Percentiles rank a stretch among this genome's conserved stretches.
Evolutionary conservation across 192 early-diverging fungal genomes (phyloP).

Genomic region (Linnemannia zychae): DNA sequence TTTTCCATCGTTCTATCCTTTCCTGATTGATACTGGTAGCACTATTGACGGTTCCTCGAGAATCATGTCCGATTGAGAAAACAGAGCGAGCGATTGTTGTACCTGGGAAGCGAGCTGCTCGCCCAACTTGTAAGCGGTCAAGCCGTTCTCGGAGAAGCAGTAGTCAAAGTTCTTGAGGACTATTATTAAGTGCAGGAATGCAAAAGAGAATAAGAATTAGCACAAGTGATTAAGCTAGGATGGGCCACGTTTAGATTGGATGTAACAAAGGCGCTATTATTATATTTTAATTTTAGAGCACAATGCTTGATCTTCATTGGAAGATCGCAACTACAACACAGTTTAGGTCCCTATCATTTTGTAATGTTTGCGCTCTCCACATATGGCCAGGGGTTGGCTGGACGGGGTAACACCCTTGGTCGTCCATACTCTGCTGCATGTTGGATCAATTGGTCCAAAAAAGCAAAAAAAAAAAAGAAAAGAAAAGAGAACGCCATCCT

Average conservation of each 20-base stretch:
- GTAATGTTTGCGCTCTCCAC: background rate
- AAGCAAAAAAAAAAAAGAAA: background rate
- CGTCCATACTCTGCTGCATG: background rate
- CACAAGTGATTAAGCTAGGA: background rate
- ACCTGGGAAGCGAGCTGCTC: conserved; percentile 77
- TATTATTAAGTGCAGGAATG: conserved; percentile 41
- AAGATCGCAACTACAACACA: background rate
- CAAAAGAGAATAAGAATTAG: background rate
- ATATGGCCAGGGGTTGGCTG: background rate
- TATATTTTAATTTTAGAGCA: conserved; percentile 18
- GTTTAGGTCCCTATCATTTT: background rate
- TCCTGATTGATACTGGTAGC: background rate
- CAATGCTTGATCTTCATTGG: background rate
- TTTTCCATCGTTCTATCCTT: background rate
- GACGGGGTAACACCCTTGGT: background rate
- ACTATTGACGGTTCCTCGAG: background rate
- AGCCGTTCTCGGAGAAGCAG: conserved; percentile 97
- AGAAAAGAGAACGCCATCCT: too few relatives aligned
- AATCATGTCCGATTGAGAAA: background rate
- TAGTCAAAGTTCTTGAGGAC: conserved; percentile 92
- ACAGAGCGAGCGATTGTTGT: background rate
- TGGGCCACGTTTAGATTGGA: background rate
- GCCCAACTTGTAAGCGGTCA: conserved; percentile 91
- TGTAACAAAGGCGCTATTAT: conserved; percentile 16
- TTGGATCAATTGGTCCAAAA: conserved; percentile 23